Evolutionary conservation across 164 flowering plant genomes (phyloP), one percentile per base, ranked within the genome.

Genomic region (Litsea cubeba): DNA sequence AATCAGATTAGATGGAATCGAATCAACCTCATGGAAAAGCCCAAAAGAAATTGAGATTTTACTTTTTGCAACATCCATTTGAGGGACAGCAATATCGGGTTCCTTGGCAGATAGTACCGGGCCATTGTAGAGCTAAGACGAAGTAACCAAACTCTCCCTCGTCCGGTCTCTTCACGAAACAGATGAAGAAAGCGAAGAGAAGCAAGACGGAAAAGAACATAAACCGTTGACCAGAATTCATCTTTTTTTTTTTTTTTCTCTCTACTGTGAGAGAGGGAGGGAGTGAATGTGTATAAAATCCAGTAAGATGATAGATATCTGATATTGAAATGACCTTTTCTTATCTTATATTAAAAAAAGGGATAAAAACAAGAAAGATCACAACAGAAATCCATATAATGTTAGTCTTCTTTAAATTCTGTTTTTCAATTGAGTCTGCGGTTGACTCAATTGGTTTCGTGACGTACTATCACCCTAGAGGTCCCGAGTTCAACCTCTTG

Each of bases 61-160:
- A 89, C 90, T 88, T 80, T 32, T 84, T 80, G 76, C 92, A 89
- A 62, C 95, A 91, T 20, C 81, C 95, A 70, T 89, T 91, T 69
- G 87, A 78, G 50, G 89, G 69, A 65, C 96, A 89, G 72, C 93
- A 91, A 63, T 84, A 83, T 67, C 75, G 83, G 64, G 89, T 85
- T 2, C 73, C 71, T 23, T 74, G 85, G 72, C 93, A 91, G 75
- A 40, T 60, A 26, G 93, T 88, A 70, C 88, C 88, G 3, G 93
- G 91, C 93, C 95, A 91, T 75, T 83, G 93, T 50, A 91, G 89
- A 65, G 91, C 76, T 40, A 89, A 77, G 60, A 54, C 77, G 77
- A 89, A 91, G 85, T 85, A 89, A 83, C 87, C 93, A 75, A 91
- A 91, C 77, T 74, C 76, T 51, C 50, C 54, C 65, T 74, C 26